Percentiles rank a stretch among this genome's conserved stretches.
Conservation (phyloP, 1,284 basidiomycete genomes). For the Schizopora paradoxa region DNA sequence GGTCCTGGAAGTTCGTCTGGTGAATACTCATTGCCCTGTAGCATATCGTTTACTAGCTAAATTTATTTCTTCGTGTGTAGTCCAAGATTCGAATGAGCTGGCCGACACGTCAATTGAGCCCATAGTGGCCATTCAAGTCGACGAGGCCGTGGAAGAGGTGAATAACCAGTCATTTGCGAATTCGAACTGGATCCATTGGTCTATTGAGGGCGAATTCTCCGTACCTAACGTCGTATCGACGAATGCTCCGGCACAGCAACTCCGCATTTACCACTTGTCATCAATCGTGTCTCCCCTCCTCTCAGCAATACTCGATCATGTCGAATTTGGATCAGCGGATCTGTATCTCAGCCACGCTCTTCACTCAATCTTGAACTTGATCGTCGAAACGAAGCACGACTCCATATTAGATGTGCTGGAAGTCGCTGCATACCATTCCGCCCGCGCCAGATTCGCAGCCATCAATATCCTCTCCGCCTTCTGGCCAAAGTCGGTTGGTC, state of each 20-base stretch:
- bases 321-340: constrained; percentile 35
- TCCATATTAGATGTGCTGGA: constrained; percentile 65
- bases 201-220: constrained; percentile 18
- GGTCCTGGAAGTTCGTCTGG: constrained; percentile 16
- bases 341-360: constrained; percentile 45
- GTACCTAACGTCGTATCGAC: constrained; percentile 39
- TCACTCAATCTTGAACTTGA: constrained; percentile 49
- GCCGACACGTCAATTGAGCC: constrained; percentile 27
- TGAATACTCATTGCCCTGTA: constrained; percentile 5
- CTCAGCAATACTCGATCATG: constrained; percentile 50
- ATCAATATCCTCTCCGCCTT: constrained; percentile 51
- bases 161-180: constrained; percentile 30
- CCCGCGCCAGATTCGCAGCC: constrained; percentile 49
- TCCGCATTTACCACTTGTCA: constrained; percentile 51
- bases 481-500: constrained; percentile 66
- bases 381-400: constrained; percentile 61
- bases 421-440: constrained; percentile 60
- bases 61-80: not conserved
- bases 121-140: constrained; percentile 56
- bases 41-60: not conserved
- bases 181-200: constrained; percentile 31
- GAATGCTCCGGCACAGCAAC: constrained; percentile 51
- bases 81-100: constrained; percentile 12
- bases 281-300: constrained; percentile 57
- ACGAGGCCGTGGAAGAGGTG: constrained; percentile 40